phyloP scores from a whole-genome alignment of 441 rosid species.

The Lagerstroemia fauriei region DNA sequence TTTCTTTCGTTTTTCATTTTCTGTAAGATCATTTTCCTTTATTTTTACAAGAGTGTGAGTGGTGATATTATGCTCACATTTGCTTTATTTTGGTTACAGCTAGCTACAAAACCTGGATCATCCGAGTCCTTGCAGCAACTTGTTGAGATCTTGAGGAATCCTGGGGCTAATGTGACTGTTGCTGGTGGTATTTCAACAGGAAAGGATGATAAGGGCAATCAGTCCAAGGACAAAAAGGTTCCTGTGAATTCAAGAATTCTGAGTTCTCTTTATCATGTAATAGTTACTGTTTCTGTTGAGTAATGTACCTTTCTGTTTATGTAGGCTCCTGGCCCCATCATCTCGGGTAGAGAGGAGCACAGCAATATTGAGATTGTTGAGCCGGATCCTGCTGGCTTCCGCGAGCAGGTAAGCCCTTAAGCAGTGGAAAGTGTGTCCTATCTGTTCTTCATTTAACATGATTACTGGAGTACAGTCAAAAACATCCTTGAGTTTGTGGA shows the following conservation, averaged over 20 bases:
- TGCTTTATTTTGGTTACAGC: conserved; percentile 46
- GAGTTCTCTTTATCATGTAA: conserved; percentile 20
- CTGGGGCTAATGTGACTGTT: conserved; percentile 46
- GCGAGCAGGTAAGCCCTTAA: conserved; percentile 57
- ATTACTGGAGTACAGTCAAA: background rate
- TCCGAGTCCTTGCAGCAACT: conserved; percentile 75
- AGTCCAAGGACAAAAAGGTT: conserved; percentile 73
- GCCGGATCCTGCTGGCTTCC: conserved; percentile 79
- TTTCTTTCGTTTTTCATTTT: conserved; percentile 14
- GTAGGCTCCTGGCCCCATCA: conserved; percentile 50
- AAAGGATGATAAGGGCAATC: conserved; percentile 72
- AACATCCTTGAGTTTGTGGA: conserved; percentile 10
- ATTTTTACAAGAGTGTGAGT: background rate
- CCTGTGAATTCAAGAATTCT: conserved; percentile 16
- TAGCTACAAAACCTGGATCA: conserved; percentile 81
- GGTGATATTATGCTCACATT: background rate
- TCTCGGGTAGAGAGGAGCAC: conserved; percentile 57
- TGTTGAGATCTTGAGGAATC: conserved; percentile 78
- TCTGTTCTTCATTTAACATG: background rate
- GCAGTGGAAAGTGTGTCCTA: background rate
- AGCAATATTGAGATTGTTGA: conserved; percentile 53
- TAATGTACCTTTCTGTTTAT: background rate
- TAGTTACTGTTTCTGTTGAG: background rate
- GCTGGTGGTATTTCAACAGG: conserved; percentile 47
- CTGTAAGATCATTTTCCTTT: background rate